These are phyloP conservation scores for Apiospora koreana DNA, from an alignment of 2,329 filamentous ascomycete genomes.

Conservation along the genomic window DNA sequence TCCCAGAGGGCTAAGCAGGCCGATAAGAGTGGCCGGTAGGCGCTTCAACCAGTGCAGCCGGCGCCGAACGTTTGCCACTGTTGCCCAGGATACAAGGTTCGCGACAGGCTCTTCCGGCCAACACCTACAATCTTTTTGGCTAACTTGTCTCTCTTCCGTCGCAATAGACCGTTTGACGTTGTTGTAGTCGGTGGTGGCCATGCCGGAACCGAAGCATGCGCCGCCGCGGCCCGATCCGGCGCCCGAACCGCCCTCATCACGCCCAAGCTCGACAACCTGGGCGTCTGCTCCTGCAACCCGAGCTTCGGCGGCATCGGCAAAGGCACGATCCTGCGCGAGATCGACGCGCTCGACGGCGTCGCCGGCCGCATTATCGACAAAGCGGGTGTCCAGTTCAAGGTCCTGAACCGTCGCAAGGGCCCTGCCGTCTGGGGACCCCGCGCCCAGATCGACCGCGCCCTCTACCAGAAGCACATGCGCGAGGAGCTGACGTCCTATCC, in stretches of 20 bases:
- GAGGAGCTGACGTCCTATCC: slow-evolving; percentile 79
- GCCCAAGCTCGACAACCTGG: slow-evolving; percentile 83
- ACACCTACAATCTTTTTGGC: background rate
- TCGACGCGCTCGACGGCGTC: slow-evolving; percentile 91
- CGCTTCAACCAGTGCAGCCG: slow-evolving; percentile 16
- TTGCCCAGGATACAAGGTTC: slow-evolving; percentile 34
- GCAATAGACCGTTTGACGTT: slow-evolving; percentile 77
- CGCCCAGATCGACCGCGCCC: slow-evolving; percentile 87
- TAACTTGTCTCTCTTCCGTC: background rate
- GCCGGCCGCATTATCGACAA: slow-evolving; percentile 89
- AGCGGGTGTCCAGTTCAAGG: slow-evolving; percentile 89
- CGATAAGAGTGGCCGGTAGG: slow-evolving; percentile 20
- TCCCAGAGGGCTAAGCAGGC: slow-evolving; percentile 28
- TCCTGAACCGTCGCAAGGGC: slow-evolving; percentile 86
- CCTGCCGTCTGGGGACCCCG: slow-evolving; percentile 96
- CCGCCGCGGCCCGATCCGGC: slow-evolving; percentile 85
- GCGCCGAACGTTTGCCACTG: slow-evolving; percentile 31
- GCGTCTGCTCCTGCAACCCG: slow-evolving; percentile 94
- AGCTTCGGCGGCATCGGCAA: slow-evolving; percentile 99
- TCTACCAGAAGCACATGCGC: slow-evolving; percentile 91
- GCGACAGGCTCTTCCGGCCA: slow-evolving; percentile 6
- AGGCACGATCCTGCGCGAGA: slow-evolving; percentile 91
- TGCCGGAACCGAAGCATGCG: slow-evolving; percentile 90
- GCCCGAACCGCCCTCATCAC: slow-evolving; percentile 89
- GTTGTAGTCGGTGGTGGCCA: slow-evolving; percentile 95